phyloP scores from a whole-genome alignment of 2,329 filamentous ascomycete species.

The Ophiostoma novo-ulmi region DNA sequence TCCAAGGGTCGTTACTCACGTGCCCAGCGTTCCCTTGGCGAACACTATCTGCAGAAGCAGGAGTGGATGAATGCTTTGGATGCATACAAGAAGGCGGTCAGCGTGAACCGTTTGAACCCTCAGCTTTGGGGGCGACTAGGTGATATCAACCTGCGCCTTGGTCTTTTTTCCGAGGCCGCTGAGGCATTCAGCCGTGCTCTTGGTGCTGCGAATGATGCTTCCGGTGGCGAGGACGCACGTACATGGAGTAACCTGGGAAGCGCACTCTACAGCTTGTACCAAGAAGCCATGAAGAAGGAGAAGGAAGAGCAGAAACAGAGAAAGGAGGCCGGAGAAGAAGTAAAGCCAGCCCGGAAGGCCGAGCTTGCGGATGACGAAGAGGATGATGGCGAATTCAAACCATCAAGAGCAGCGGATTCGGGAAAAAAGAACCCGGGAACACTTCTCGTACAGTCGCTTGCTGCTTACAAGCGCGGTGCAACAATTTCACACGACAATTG shows the following conservation, averaged over 20 bases:
- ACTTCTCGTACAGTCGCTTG: constrained; percentile 68
- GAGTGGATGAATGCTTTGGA: constrained; percentile 65
- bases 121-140: constrained; percentile 86
- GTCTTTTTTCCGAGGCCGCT: constrained; percentile 70
- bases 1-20: constrained; percentile 76
- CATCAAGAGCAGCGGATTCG: constrained; percentile 30
- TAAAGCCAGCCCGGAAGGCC: constrained; percentile 22
- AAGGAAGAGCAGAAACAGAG: constrained; percentile 28
- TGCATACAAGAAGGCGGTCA: constrained; percentile 72
- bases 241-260: constrained; percentile 94
- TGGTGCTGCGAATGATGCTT: constrained; percentile 50
- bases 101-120: constrained; percentile 74
- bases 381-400: constrained; percentile 17
- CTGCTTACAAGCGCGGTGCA: constrained; percentile 82
- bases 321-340: constrained; percentile 32
- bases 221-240: constrained; percentile 83
- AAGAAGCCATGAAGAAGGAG: constrained; percentile 44
- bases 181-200: constrained; percentile 81
- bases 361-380: constrained; percentile 25
- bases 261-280: constrained; percentile 67
- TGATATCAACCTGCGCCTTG: constrained; percentile 76
- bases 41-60: constrained; percentile 64
- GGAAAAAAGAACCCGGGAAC: constrained; percentile 48
- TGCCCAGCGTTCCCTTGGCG: constrained; percentile 80
- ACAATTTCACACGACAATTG: constrained; percentile 77